Conservation (phyloP, 2,329 filamentous ascomycete genomes). For the Diaporthe batatas region DNA sequence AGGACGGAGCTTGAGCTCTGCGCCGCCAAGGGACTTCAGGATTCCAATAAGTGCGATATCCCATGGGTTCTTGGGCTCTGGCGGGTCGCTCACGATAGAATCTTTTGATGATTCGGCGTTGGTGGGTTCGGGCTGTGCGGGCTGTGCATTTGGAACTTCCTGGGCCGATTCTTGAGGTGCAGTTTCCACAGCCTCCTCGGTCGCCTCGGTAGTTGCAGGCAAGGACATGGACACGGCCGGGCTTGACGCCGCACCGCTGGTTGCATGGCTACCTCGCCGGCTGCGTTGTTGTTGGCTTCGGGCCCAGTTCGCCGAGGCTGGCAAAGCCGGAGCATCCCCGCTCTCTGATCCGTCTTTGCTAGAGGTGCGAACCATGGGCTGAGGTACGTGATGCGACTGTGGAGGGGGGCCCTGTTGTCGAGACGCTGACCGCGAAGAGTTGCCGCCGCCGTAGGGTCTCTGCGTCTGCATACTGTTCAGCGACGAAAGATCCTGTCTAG, state of each 20-base stretch:
- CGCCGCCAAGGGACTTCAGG: conserved; percentile 42
- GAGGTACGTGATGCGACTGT: conserved; percentile 56
- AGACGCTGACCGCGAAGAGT: conserved; percentile 67
- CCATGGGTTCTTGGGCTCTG: conserved; percentile 30
- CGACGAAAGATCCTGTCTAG: conserved; percentile 91
- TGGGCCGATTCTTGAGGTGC: conserved; percentile 45
- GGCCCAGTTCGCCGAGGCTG: conserved; percentile 95
- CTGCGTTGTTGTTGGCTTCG: conserved; percentile 74
- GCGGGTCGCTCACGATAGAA: background rate
- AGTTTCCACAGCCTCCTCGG: conserved; percentile 59
- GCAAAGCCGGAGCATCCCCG: conserved; percentile 90
- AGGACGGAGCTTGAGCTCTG: conserved; percentile 34
- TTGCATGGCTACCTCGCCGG: conserved; percentile 82
- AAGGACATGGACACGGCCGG: conserved; percentile 77
- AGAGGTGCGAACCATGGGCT: conserved; percentile 80
- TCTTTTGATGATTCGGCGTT: conserved; percentile 43
- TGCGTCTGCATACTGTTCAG: conserved; percentile 92
- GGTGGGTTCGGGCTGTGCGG: conserved; percentile 45
- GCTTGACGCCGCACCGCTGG: conserved; percentile 84
- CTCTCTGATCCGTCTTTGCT: conserved; percentile 82
- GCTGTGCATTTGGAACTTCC: conserved; percentile 50
- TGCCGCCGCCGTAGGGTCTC: conserved; percentile 67
- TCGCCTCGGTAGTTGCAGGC: conserved; percentile 65
- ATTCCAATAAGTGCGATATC: conserved; percentile 41
- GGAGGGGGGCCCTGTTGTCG: conserved; percentile 63